Percentiles rank a stretch among this genome's conserved stretches.
Evolutionary conservation across 768 basidiomycete species (phyloP).

Genomic region (Strobilomyces dryophilus): DNA sequence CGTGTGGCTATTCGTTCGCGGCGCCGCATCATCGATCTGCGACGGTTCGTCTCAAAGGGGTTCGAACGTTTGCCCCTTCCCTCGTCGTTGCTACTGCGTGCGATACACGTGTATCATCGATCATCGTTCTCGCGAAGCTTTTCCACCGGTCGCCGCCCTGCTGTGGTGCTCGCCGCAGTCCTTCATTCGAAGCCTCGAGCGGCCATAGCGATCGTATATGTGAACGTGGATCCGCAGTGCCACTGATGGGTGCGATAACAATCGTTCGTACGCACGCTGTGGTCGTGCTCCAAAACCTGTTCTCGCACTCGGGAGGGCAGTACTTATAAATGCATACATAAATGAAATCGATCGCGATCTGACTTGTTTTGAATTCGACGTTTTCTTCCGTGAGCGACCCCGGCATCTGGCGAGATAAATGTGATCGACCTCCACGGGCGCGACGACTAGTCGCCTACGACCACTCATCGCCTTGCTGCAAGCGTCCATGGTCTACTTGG

Average conservation of each 20-base stretch:
- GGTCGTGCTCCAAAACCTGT: not conserved
- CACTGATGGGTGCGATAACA: not conserved
- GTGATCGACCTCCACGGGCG: not conserved
- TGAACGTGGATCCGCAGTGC: not conserved
- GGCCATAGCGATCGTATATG: constrained; percentile 7
- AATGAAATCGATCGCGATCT: not conserved
- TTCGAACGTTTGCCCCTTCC: constrained; percentile 2
- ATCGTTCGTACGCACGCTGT: not conserved
- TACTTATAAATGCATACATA: not conserved
- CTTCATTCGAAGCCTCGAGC: not conserved
- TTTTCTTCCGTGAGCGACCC: not conserved
- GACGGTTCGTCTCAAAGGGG: not conserved
- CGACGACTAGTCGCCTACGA: not conserved
- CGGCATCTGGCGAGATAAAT: not conserved
- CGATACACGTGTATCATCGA: constrained; percentile 15
- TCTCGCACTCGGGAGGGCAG: not conserved
- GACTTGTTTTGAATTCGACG: too few relatives aligned
- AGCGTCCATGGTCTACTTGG: not conserved
- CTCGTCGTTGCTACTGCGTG: not conserved
- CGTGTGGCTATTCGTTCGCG: constrained; percentile 2
- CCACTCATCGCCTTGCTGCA: constrained; percentile 2
- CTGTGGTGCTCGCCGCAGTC: not conserved
- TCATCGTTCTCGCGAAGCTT: not conserved
- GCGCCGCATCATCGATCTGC: not conserved
- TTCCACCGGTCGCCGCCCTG: not conserved